Evolutionary conservation across 768 basidiomycete species (phyloP).

Genomic region (Psilocybe azurescens): DNA sequence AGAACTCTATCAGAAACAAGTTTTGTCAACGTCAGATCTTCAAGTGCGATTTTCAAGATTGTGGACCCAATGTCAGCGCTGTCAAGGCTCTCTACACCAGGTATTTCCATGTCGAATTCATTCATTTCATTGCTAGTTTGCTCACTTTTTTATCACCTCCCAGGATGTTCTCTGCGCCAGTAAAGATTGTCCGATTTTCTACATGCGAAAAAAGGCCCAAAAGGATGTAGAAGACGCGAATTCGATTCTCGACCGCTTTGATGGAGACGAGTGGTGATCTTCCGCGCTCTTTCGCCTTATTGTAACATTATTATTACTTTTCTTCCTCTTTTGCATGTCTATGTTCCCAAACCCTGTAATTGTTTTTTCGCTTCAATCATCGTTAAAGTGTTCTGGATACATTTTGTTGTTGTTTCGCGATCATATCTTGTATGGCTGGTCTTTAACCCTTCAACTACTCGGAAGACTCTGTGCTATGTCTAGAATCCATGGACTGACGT

Average conservation of each 20-base stretch:
- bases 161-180: slow-evolving; percentile 97
- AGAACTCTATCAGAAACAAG: slow-evolving; percentile 94
- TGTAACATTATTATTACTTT: slow-evolving; percentile 9
- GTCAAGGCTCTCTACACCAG: slow-evolving; percentile 98
- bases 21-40: slow-evolving; percentile 69
- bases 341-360: neutral
- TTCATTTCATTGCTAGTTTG: neutral
- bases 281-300: slow-evolving; percentile 9
- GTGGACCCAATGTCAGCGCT: slow-evolving; percentile 99
- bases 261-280: slow-evolving; percentile 70
- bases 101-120: slow-evolving; percentile 36
- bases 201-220: slow-evolving; percentile 98
- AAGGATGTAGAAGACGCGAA: slow-evolving; percentile 94
- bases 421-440: too few species aligned
- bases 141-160: neutral
- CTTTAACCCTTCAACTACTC: neutral
- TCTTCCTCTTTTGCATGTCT: neutral
- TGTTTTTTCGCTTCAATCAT: neutral
- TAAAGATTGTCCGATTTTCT: slow-evolving; percentile 98
- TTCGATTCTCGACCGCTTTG: slow-evolving; percentile 82
- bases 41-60: slow-evolving; percentile 93
- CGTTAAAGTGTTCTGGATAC: neutral
- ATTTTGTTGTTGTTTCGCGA: too few species aligned
- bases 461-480: slow-evolving; percentile 6
- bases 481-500: slow-evolving; percentile 49